Conservation (phyloP, 495 filamentous ascomycete species). For the Daldinia concentrica region DNA sequence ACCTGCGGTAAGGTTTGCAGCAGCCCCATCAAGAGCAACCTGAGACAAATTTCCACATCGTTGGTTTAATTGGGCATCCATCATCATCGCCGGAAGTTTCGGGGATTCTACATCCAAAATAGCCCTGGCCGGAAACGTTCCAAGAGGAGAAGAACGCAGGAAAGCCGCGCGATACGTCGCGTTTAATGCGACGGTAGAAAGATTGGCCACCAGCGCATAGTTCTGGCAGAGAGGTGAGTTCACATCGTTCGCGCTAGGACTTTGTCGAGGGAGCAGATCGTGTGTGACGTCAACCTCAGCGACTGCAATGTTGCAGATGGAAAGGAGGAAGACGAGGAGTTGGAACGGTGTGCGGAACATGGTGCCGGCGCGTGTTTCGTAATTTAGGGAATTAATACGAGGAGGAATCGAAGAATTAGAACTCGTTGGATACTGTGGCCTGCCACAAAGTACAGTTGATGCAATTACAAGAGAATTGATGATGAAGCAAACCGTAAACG, state of each 20-base stretch:
- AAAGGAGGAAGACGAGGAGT: constrained; percentile 33
- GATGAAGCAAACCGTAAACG: constrained; percentile 22
- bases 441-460: constrained; percentile 24
- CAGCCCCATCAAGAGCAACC: constrained; percentile 45
- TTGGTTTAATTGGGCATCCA: constrained; percentile 45
- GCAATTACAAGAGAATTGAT: constrained; percentile 11
- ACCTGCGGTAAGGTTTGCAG: constrained; percentile 46
- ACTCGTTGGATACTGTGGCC: constrained; percentile 29
- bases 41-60: constrained; percentile 49
- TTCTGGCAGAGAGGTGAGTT: constrained; percentile 27
- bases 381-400: neutral
- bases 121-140: constrained; percentile 39
- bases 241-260: constrained; percentile 22
- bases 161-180: constrained; percentile 49
- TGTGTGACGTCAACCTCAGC: constrained; percentile 15
- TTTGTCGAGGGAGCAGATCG: constrained; percentile 25
- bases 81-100: constrained; percentile 45
- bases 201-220: constrained; percentile 47
- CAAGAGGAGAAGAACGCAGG: constrained; percentile 44
- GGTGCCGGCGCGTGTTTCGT: constrained; percentile 17
- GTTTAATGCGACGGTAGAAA: constrained; percentile 48
- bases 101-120: constrained; percentile 46
- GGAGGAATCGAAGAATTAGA: constrained; percentile 10
- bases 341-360: constrained; percentile 33
- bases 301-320: constrained; percentile 32